Evolutionary conservation across 306 rosid genomes (phyloP), one percentile per base, ranked within the genome.

Genomic region (Pueraria montana): DNA sequence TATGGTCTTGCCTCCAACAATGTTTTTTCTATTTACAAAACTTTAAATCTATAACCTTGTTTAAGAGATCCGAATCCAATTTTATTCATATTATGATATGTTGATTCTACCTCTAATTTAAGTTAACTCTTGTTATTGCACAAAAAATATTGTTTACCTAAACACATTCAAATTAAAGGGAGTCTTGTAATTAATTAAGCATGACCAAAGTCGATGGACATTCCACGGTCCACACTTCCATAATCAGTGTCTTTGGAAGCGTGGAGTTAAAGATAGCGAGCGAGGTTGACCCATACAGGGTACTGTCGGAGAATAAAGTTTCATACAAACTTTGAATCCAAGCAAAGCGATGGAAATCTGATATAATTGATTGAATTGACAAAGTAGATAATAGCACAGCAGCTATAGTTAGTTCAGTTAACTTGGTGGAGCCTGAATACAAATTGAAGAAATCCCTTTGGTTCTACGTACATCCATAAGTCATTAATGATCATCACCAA

Each of bases 361-460:
- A 78, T 64, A 56, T 78, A 32, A 78, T 78, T 75, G 26, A 63
- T 53, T 63, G 78, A 67, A 49, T 40, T 53, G 74, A 50, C 78
- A 65, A 66, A 62, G 32, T 63, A 40, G 82, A 58, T 45, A 48
- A 11, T 68, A 30, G 27, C 32, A 38, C 11, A 20, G 7, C 27
- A 61, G 24, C 63, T 45, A n/a, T n/a, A 26, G 27, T 49, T 56
- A 58, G 64, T 76, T 38, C 13, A 32, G 82, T 87, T 86, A 52
- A 78, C 26, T 82, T 13, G 71, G 81, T 82, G 82, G 86, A 87
- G 74, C 84, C 83, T 72, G 62, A 74, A 50, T 40, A 36, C 49
- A 30, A 70, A 67, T 45, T 5, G 55, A 84, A 79, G 63, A 26
- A 68, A 72, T 17, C 70, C 20, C 49, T 14, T 45, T 53, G 17